Base-by-base conservation (phyloP, 2,329 filamentous ascomycete genomes). In the Aspergillus sp. region DNA sequence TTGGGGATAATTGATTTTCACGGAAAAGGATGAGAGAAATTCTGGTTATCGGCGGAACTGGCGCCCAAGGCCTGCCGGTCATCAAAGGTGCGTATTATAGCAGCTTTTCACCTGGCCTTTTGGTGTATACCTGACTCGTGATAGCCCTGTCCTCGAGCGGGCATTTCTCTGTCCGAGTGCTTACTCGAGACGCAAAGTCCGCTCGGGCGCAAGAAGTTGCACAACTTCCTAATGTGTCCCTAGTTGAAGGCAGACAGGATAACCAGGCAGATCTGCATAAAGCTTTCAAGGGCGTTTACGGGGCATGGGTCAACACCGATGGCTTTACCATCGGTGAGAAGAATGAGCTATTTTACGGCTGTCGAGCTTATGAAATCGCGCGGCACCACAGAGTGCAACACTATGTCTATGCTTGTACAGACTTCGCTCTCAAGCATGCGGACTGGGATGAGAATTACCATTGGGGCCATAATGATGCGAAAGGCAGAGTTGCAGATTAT, bases 301-400 rank as follows among this genome's bases (percentile, higher is more conserved):
- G 77, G 8, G 82, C 81, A 5, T 85, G 80, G 62, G 73, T 84
- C 36, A 85, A 85, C 65, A 80, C 81, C 27, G 81, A 85, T 63
- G 81, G 82, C 19, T 84, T 83, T 68, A 82, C 81, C 62, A 66
- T 56, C 8, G 68, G 73, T 2, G 70, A 74, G 51, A 75, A 74
- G 54, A 59, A 61, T 1, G 73, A 75, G 53, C 57, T 74, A 4
- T 75, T 70, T 61, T 74, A 36, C 11, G 30, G 30, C 11, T 36
- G 30, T 30, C 78, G 80, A 71, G 75, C 5, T 74, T 83, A 51
- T 71, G 81, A 42, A 62, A 73, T 56, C 77, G 80, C 68, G 71
- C 79, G 62, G 61, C 79, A 41, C 73, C 76, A 5, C 72, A 77
- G 13, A 64, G 80, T 58, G 67, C 76, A 68, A 75, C 80, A 67